A percentile compares a stretch with the other conserved stretches of the same genome.
These are phyloP conservation scores for Leucosporidium scottii DNA, from an alignment of 768 basidiomycete species.

Conservation along the genomic window DNA sequence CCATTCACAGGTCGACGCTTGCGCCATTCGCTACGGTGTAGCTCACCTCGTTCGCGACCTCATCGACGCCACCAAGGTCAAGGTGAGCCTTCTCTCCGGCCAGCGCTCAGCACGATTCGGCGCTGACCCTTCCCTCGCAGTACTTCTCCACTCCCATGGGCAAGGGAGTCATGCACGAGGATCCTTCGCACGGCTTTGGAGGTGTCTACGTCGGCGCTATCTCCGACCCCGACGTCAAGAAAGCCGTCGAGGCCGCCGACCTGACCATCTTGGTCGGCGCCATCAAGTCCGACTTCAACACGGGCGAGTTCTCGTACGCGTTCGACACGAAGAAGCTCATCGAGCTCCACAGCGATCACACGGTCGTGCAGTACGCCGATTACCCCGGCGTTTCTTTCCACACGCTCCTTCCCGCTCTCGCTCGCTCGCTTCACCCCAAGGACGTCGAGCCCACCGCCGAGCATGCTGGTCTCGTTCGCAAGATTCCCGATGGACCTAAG, in stretches of 20 bases:
- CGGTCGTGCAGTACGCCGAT: constrained; percentile 31
- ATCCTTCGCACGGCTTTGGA: constrained; percentile 59
- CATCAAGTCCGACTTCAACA: constrained; percentile 67
- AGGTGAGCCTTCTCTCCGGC: too few relatives aligned
- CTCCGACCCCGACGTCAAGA: constrained; percentile 59
- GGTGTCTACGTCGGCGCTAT: constrained; percentile 70
- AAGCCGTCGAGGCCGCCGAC: constrained; percentile 65
- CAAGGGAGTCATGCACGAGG: constrained; percentile 67
- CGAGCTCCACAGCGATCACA: constrained; percentile 65
- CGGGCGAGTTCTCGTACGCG: constrained; percentile 63
- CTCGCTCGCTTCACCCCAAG: constrained; percentile 24
- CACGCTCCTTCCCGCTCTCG: constrained; percentile 38
- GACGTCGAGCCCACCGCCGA: constrained; percentile 5
- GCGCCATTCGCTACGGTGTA: constrained; percentile 64
- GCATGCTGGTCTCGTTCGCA: constrained; percentile 12
- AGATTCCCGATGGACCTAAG: constrained; percentile 48
- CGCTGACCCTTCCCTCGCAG: constrained; percentile 42
- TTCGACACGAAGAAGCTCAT: constrained; percentile 28
- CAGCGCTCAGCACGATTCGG: constrained; percentile 49
- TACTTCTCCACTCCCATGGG: constrained; percentile 47
- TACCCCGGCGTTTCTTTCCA: constrained; percentile 39
- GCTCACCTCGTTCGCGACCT: constrained; percentile 59
- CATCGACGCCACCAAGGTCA: constrained; percentile 55
- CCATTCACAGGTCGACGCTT: constrained; percentile 53
- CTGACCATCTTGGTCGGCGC: constrained; percentile 59